phyloP scores from a whole-genome alignment of 192 early-diverging fungal genomes.

The Mortierella alpina region DNA sequence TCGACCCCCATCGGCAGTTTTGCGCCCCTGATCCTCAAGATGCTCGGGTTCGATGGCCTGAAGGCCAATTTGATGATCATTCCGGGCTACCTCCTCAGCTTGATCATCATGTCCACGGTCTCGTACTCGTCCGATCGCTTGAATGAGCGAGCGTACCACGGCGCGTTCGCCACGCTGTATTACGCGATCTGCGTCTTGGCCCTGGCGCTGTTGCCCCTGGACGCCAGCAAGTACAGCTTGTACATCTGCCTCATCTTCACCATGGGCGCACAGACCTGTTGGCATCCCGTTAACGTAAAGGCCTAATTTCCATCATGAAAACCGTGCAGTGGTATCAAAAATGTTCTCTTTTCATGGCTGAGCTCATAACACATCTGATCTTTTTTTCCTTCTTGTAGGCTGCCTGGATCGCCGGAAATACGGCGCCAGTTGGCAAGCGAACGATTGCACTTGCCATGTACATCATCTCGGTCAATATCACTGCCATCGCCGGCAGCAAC shows the following conservation, averaged over 20 bases:
- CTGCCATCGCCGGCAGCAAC: conserved; percentile 41
- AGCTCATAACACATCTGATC: neutral
- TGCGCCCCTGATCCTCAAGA: conserved; percentile 56
- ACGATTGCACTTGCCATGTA: conserved; percentile 58
- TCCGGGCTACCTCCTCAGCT: conserved; percentile 42
- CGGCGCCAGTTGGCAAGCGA: conserved; percentile 53
- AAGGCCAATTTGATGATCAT: conserved; percentile 58
- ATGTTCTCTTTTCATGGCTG: neutral
- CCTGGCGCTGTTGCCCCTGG: conserved; percentile 30
- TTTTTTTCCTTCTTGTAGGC: conserved; percentile 18
- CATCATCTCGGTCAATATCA: conserved; percentile 57
- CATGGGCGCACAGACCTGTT: conserved; percentile 43
- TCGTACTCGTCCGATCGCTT: conserved; percentile 37
- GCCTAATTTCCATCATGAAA: neutral
- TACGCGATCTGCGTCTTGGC: conserved; percentile 31
- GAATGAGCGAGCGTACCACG: conserved; percentile 41
- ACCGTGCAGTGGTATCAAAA: conserved; percentile 15
- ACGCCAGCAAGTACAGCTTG: conserved; percentile 32
- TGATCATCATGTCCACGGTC: conserved; percentile 35
- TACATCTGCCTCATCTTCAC: conserved; percentile 39
- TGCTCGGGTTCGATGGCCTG: conserved; percentile 42
- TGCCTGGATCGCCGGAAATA: conserved; percentile 56
- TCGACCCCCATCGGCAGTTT: conserved; percentile 38
- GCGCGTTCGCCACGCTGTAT: conserved; percentile 30
- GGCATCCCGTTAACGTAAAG: conserved; percentile 53